Evolutionary conservation across 148 eudicot genomes (phyloP).

Genomic region (Vaccinium vitisidaea): DNA sequence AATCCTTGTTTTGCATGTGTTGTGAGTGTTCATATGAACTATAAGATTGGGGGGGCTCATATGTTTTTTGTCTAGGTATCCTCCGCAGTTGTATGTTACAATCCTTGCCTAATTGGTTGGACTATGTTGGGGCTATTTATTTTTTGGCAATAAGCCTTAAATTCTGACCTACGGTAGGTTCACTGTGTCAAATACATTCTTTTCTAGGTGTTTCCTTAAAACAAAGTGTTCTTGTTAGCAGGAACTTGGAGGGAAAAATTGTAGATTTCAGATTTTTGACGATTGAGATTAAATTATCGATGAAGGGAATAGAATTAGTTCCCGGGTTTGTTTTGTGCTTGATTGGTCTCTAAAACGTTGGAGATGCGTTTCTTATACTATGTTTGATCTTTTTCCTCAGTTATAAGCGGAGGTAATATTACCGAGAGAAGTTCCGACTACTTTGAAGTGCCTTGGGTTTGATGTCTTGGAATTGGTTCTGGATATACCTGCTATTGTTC

Average conservation of each 20-base stretch:
- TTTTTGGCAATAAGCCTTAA: not conserved
- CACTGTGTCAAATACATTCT: not conserved
- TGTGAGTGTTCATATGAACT: not conserved
- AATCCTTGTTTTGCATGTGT: not conserved
- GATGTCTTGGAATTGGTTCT: not conserved
- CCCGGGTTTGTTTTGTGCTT: not conserved
- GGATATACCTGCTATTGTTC: not conserved
- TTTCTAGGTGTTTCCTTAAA: not conserved
- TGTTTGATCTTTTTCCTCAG: not conserved
- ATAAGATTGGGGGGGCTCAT: not conserved
- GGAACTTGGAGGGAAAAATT: not conserved
- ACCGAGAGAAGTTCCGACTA: not conserved
- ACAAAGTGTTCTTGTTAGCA: not conserved
- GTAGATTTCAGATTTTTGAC: not conserved
- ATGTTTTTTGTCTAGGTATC: not conserved
- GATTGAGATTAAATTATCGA: not conserved
- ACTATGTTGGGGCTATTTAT: not conserved
- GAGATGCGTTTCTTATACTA: not conserved
- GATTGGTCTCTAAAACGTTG: not conserved
- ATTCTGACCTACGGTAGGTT: not conserved
- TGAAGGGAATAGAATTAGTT: not conserved
- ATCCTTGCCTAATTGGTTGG: not conserved
- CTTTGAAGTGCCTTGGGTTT: not conserved
- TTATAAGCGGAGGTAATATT: conserved; percentile 20
- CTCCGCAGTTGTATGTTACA: not conserved